Evolutionary conservation across 257 asterid genomes (phyloP), one percentile per base, ranked within the genome.

Genomic region (Gardenia jasminoides): DNA sequence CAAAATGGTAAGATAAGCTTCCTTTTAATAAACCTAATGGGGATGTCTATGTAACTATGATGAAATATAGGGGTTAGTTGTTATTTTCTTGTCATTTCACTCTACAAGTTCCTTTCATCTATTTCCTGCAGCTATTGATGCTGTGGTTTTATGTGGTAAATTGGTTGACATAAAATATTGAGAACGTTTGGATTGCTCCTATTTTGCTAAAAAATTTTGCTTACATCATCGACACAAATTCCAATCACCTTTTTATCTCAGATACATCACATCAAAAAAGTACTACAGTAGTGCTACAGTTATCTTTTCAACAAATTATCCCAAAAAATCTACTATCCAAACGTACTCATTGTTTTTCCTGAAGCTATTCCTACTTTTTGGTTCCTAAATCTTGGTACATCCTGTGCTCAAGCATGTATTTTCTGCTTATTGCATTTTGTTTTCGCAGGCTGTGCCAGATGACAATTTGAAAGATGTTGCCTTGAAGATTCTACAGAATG

Each of bases 401-500:
- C 50, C 13, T 26, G 47, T 39, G 13, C 44, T 10, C 7, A 50
- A 33, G 33, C 54, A 44, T 80, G 73, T 43, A 28, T 65, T 73
- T 59, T 77, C 20, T 65, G 26, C 70, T 72, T 24, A 76, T 46
- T 17, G 10, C 33, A 67, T 70, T 65, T 28, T 59, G 62, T 79
- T 41, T 65, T 46, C 75, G 73, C 92, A 95, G 98, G 97, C 96
- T 80, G 98, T 96, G 68, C 98, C 98, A 61, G 98, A 93, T 79
- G 94, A 90, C 80, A 91, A 73, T 86, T 79, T 94, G 90, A 93
- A 94, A 83, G 94, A 92, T 31, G 89, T 94, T 69, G 90, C 96
- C 19, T 79, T 90, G 89, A 90, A 94, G 87, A 87, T 94, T 84
- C 83, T 94, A 88, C 93, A 89, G 78, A 87, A 88, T 79, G 91